Percentiles rank a stretch among this genome's conserved stretches.
Evolutionary conservation across 192 early-diverging fungal species (phyloP).

Genomic region (Backusella tarrabulga): DNA sequence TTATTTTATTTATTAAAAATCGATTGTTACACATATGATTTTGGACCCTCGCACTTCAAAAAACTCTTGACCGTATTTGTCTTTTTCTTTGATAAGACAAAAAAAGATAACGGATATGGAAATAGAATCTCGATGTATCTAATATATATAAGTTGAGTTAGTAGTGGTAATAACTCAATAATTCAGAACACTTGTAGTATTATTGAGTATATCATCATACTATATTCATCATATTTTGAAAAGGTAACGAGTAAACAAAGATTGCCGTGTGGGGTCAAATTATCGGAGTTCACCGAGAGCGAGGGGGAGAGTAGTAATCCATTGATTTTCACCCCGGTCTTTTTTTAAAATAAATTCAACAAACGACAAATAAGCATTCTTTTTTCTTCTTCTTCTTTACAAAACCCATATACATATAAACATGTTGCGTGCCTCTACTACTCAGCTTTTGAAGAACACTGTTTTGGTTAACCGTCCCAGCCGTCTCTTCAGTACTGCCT

Average conservation of each 20-base stretch:
- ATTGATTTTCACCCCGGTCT: constrained; percentile 7
- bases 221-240: background rate
- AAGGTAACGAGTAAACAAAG: background rate
- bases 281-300: background rate
- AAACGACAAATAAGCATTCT: background rate
- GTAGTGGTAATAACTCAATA: background rate
- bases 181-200: background rate
- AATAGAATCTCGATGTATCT: background rate
- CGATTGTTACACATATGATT: background rate
- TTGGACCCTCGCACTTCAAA: background rate
- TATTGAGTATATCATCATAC: too few species aligned
- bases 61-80: background rate
- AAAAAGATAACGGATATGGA: background rate
- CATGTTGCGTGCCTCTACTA: constrained; percentile 35
- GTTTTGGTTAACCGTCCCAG: constrained; percentile 9
- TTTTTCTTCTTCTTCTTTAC: background rate
- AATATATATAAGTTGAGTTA: too few species aligned
- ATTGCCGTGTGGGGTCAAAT: background rate
- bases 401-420: background rate
- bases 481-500: constrained; percentile 34
- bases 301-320: background rate
- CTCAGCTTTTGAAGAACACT: constrained; percentile 16
- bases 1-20: background rate
- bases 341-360: constrained; percentile 8
- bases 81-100: background rate